A percentile compares a stretch with the other conserved stretches of the same genome.
These are phyloP conservation scores for Tricholoma flavovirens DNA, from an alignment of 768 basidiomycete species.

Conservation along the genomic window DNA sequence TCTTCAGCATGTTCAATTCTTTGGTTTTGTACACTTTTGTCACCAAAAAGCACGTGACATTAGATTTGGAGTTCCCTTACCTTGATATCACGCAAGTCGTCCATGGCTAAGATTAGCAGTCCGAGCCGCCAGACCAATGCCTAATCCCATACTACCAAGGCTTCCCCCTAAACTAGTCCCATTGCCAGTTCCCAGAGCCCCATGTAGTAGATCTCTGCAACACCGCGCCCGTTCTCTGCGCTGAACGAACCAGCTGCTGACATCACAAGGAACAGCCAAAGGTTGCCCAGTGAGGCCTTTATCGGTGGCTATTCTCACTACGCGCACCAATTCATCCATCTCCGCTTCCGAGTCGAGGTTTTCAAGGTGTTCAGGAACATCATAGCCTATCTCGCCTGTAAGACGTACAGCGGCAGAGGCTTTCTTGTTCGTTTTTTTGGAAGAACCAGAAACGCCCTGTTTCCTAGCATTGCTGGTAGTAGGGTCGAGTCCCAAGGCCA, in stretches of 20 bases:
- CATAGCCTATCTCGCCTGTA: slow-evolving; percentile 48
- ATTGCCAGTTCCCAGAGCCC: slow-evolving; percentile 41
- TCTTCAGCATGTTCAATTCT: no score
- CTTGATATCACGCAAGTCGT: neutral
- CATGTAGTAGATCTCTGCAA: slow-evolving; percentile 53
- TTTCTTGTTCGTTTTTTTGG: slow-evolving; percentile 64
- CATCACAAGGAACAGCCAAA: slow-evolving; percentile 67
- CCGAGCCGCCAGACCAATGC: slow-evolving; percentile 23
- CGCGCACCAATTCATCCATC: slow-evolving; percentile 65
- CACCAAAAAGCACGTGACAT: no score
- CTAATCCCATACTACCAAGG: slow-evolving; percentile 23
- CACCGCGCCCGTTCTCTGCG: slow-evolving; percentile 61
- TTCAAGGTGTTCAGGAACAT: slow-evolving; percentile 64
- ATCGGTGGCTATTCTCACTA: slow-evolving; percentile 49
- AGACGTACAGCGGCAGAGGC: slow-evolving; percentile 44
- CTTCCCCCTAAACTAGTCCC: slow-evolving; percentile 27
- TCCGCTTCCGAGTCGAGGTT: slow-evolving; percentile 84
- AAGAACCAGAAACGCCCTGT: slow-evolving; percentile 35
- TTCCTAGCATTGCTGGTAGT: slow-evolving; percentile 38
- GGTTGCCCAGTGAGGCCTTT: slow-evolving; percentile 59
- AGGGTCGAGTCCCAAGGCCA: slow-evolving; percentile 49
- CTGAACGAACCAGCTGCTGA: slow-evolving; percentile 77
- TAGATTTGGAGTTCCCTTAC: no score
- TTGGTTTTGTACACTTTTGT: no score
- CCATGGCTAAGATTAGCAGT: slow-evolving; percentile 21